Evolutionary conservation across 306 rosid species (phyloP), one percentile per base, ranked within the genome.

Genomic region (Begonia fuchsioides): DNA sequence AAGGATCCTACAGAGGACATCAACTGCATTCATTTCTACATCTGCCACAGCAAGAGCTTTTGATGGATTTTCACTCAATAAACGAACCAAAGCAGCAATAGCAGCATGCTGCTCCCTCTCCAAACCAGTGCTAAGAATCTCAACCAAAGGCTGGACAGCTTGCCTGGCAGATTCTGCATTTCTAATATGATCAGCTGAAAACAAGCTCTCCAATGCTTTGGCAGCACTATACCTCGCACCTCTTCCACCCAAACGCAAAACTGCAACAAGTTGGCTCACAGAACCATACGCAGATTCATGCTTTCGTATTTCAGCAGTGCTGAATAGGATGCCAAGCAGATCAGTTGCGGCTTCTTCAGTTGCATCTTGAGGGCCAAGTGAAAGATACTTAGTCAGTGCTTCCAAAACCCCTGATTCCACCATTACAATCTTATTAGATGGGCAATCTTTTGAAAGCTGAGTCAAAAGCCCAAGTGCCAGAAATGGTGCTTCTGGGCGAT

Each of bases 71-170:
- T 92, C 98, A 62, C 94, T 92, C 74, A 92, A 76, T 59, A 85
- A 64, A 67, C 94, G 81, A 57, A 92, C 80, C 60, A 92, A 77
- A 57, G 98, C 93, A 63, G 96, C 98, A 63, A 92, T 92, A 26
- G 86, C 87, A 64, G 98, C 98, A 66, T 92, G 98, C 68, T 92
- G 98, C 66, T 92, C 98, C 75, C 59, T 85, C 80, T 92, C 96
- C 56, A 80, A 63, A 59, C 98, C 98, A 41, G 94, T 82, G 67
- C 64, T 86, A 53, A 92, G 96, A 77, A 92, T 92, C 82, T 92
- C 98, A 67, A 92, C 96, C 77, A 92, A 75, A 14, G 98, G 98
- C 57, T 92, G 98, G 61, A 92, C 81, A 55, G 98, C 94, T 60
- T 92, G 98, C 32, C 96, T 74, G 55, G 98, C 80, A 59, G 75